Conservation (phyloP, 345 rosid species). For the Acer negundo region DNA sequence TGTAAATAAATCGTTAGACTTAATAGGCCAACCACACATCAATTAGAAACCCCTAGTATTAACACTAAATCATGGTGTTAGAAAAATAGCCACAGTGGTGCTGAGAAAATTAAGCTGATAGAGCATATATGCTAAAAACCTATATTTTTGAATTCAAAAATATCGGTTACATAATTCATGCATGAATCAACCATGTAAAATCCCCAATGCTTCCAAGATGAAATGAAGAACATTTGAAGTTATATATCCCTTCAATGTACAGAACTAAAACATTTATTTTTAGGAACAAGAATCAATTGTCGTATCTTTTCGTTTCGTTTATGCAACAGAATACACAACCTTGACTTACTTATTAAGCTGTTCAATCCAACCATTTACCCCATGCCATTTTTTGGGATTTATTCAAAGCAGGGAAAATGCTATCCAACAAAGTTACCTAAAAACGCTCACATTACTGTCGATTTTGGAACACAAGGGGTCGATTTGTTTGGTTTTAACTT, state of each 20-base stretch:
- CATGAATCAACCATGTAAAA: not conserved
- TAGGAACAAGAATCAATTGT: not conserved
- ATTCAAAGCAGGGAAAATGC: not conserved
- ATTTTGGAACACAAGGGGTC: not conserved
- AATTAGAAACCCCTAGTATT: not conserved
- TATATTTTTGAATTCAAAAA: too few relatives aligned
- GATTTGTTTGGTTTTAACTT: not conserved
- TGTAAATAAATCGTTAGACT: slow-evolving; percentile 19
- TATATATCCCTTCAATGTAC: not conserved
- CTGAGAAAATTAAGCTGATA: not conserved
- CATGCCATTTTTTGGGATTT: not conserved
- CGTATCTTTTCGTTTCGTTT: not conserved
- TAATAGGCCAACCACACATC: not conserved
- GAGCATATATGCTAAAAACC: too few relatives aligned
- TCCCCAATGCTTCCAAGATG: not conserved
- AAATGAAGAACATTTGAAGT: not conserved
- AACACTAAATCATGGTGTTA: not conserved
- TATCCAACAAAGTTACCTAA: not conserved
- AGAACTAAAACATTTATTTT: not conserved
- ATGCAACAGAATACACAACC: not conserved
- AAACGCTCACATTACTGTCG: not conserved
- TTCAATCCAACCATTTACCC: not conserved
- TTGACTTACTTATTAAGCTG: not conserved
- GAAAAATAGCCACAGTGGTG: not conserved
- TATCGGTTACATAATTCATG: too few relatives aligned